Base-by-base conservation (phyloP, 2,329 filamentous ascomycete species). In the Aspergillaceae sp. region DNA sequence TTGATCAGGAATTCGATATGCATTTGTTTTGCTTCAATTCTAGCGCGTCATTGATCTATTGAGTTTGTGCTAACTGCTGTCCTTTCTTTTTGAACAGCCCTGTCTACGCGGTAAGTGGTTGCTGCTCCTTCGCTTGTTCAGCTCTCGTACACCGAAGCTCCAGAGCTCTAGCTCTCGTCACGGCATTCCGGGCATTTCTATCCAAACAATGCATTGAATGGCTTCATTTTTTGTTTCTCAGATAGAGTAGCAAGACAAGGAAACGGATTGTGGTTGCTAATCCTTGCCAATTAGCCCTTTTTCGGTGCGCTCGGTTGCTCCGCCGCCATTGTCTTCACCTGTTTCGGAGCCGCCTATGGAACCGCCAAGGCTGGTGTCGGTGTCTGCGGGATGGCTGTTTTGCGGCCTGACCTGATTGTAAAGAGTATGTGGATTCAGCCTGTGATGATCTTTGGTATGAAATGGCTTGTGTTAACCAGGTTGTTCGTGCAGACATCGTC, bases 361-460 rank as follows among this genome's bases (percentile, higher is more conserved):
- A 98, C 92, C 60, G 92, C 92, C 69, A 98, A 98, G 82, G 94
- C 92, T 66, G 92, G 92, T 77, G 92, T 97, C 61, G 92, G 92
- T 80, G 95, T 98, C 67, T 88, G 88, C 59, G 87, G 90, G 61
- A 96, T 97, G 86, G 91, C 90, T 86, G 91, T 97, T 63, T 82
- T 98, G 61, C 82, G 92, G 72, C 92, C 92, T 70, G 92, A 98
- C 72, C 77, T 97, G 73, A 96, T 97, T 71, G 91, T 98, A 71
- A 97, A 96, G 86, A 97, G 92, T 97, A 84, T 65, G 89, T 74
- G 48, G 42, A 29, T 19, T 32, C n/a, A 8, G 10, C 36, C 11
- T 29, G 8, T 5, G 2, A 19, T 19, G 19, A 19, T 19, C 1
- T 19, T 19, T 19, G 19, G 19, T 19, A 19, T 19, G 19, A 19